Conservation (phyloP, 345 rosid species). For the Camelina laxa region DNA sequence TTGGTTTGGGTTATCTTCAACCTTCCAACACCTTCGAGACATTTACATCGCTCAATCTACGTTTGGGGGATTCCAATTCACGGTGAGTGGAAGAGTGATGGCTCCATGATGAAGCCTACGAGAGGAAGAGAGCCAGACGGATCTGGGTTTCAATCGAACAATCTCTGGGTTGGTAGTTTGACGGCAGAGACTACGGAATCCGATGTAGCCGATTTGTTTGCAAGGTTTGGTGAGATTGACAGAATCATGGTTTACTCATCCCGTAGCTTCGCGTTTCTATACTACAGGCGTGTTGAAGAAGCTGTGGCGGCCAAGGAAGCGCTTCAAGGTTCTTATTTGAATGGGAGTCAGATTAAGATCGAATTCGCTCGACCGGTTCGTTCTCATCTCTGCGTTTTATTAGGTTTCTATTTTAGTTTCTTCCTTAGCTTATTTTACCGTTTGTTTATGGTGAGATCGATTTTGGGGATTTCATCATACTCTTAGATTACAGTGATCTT, state of each 20-base stretch:
- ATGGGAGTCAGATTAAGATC: slow-evolving; percentile 73
- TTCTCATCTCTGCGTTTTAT: slow-evolving; percentile 59
- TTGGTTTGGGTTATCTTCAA: no score
- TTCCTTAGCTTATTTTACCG: neutral
- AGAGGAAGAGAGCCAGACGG: slow-evolving; percentile 50
- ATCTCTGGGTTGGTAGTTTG: slow-evolving; percentile 87
- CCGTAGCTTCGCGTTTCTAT: slow-evolving; percentile 78
- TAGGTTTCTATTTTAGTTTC: slow-evolving; percentile 22
- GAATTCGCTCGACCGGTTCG: slow-evolving; percentile 99
- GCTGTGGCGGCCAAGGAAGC: slow-evolving; percentile 79
- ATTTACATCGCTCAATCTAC: no score
- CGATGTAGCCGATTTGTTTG: slow-evolving; percentile 70
- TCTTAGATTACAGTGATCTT: neutral
- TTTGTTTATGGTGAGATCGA: slow-evolving; percentile 21
- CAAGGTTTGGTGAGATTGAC: slow-evolving; percentile 69
- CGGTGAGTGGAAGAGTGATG: slow-evolving; percentile 36
- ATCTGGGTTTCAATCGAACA: slow-evolving; percentile 57
- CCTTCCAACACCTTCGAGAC: no score
- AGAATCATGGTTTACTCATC: slow-evolving; percentile 68
- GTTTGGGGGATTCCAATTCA: neutral
- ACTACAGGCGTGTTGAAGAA: slow-evolving; percentile 78
- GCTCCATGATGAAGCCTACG: slow-evolving; percentile 47
- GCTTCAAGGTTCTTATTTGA: slow-evolving; percentile 65
- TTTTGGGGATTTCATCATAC: slow-evolving; percentile 9
- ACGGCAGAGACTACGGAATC: slow-evolving; percentile 62